phyloP scores from a whole-genome alignment of 1,139 yeast genomes.

The Sugiyamaella xylanicola region DNA sequence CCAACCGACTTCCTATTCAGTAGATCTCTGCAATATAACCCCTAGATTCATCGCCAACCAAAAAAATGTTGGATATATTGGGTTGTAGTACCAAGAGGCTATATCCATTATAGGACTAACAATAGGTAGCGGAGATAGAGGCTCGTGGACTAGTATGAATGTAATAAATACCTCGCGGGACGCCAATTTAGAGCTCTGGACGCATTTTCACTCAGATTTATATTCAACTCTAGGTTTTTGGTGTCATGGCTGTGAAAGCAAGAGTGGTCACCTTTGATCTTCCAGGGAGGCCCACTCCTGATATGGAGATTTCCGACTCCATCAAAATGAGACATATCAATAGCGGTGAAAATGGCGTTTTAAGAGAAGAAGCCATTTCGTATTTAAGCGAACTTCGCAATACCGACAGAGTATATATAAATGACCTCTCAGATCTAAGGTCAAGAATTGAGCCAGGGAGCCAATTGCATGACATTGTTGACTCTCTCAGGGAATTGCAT shows the following conservation, averaged over 20 bases:
- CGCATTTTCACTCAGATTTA: not conserved
- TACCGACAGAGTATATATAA: constrained; percentile 20
- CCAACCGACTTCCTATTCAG: constrained; percentile 13
- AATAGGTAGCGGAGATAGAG: not conserved
- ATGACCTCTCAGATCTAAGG: constrained; percentile 21
- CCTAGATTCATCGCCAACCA: constrained; percentile 16
- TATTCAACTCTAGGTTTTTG: not conserved
- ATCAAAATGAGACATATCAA: not conserved
- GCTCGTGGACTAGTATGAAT: not conserved
- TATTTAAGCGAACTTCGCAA: constrained; percentile 17
- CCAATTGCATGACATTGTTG: constrained; percentile 10
- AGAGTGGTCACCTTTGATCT: constrained; percentile 22
- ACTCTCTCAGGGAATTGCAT: constrained; percentile 17
- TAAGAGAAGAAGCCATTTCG: constrained; percentile 18
- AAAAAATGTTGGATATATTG: not conserved
- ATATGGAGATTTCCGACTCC: constrained; percentile 6
- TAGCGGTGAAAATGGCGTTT: not conserved
- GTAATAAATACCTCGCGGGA: constrained; percentile 10
- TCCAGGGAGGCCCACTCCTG: constrained; percentile 22
- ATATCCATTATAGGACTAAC: not conserved
- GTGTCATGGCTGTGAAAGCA: constrained; percentile 11
- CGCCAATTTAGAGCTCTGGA: not conserved
- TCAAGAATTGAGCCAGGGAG: constrained; percentile 15
- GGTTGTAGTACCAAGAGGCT: not conserved
- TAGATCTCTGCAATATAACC: constrained; percentile 13